Base-by-base conservation (phyloP, 2,329 filamentous ascomycete species). In the Aspergillus versicolor region DNA sequence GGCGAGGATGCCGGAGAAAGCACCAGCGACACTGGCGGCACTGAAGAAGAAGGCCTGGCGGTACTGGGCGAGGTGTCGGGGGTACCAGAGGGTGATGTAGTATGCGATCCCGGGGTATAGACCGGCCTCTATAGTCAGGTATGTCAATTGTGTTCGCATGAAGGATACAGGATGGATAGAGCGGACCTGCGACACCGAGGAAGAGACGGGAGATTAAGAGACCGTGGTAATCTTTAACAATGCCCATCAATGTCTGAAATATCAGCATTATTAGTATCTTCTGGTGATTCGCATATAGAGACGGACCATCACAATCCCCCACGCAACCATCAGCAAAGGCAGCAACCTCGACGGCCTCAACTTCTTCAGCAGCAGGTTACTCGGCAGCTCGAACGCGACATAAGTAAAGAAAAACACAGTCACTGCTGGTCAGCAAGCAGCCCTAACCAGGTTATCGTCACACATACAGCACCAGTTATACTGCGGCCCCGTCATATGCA, bases 1-100 rank as follows among this genome's bases (percentile, higher is more conserved):
- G 2, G 82, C 82, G 0, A 84, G 68, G 17, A 84, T 67, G 0
- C 82, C 81, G 2, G 77, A 77, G 47, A 84, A 80, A 1, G 79
- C 79, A n/a, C 81, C 80, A 1, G 81, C 80, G 45, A 82, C 66
- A 41, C 74, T 77, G 2, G 77, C 76, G 0, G 79, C 77, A 47
- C 74, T 77, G 63, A 81, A 81, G 67, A 79, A 77, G 1, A 81
- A 65, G 5, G 78, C 76, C 41, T 77, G 72, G 11, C 79, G 71
- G 50, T 71, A 68, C 45, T 80, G 79, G 2, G 74, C 70, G 50
- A 78, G 74, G 38, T 71, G 70, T 5, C 77, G 70, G 3, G 73
- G 73, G 50, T 81, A 81, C 74, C 78, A 81, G 57, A 78, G 67
- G 1, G 75, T 77, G 32, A 79, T 73, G 37, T 79, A 79, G 56